phyloP scores from a whole-genome alignment of 2,329 filamentous ascomycete species.

The Coniochaeta sp. region DNA sequence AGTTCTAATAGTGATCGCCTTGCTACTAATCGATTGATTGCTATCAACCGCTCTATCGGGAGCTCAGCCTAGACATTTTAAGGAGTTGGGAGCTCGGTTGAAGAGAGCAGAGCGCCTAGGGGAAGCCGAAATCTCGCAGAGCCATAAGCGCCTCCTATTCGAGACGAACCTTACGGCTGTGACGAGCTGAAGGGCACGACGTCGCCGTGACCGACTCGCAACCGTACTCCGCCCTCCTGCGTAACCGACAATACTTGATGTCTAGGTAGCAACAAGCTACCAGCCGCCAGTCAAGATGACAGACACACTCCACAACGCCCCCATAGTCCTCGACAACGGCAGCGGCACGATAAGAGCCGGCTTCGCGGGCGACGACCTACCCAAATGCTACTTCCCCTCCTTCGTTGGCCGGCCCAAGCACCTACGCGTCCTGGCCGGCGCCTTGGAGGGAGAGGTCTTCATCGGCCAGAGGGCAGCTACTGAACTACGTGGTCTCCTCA shows the following conservation, averaged over 20 bases:
- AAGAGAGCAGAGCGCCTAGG: too few species aligned
- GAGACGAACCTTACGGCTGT: too few species aligned
- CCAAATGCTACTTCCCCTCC: conserved; percentile 95
- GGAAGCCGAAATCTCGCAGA: too few species aligned
- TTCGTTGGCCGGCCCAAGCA: conserved; percentile 97
- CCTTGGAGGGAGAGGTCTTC: conserved; percentile 92
- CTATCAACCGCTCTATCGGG: too few species aligned
- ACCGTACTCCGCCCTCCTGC: too few species aligned
- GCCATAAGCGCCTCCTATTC: too few species aligned
- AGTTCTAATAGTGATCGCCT: too few species aligned
- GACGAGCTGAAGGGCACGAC: too few species aligned
- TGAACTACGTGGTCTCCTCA: conserved; percentile 84
- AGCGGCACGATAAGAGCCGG: conserved; percentile 95
- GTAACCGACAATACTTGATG: background rate
- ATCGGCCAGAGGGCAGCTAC: conserved; percentile 85
- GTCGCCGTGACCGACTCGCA: too few species aligned
- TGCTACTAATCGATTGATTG: too few species aligned
- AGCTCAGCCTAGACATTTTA: background rate
- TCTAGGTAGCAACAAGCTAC: background rate
- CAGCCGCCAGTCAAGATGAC: conserved; percentile 31
- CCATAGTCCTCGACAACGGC: conserved; percentile 98
- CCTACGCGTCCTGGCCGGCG: conserved; percentile 87
- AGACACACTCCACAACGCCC: conserved; percentile 81
- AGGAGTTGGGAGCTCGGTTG: too few species aligned
- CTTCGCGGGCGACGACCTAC: conserved; percentile 91